A percentile compares a stretch with the other conserved stretches of the same genome.
Conservation (phyloP, 495 filamentous ascomycete genomes). For the Neurospora sp. region DNA sequence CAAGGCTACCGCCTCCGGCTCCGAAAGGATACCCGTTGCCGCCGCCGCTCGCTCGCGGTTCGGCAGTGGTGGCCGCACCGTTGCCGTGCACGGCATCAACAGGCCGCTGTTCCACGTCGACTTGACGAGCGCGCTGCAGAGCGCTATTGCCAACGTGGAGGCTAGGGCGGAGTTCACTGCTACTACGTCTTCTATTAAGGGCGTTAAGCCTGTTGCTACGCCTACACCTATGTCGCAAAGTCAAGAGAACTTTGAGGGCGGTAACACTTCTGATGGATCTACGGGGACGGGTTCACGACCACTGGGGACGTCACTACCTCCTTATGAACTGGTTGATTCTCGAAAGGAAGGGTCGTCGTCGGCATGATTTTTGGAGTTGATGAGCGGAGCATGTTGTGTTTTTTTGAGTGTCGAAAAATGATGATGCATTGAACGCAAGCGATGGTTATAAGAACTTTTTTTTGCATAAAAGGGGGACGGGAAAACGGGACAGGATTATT, state of each 20-base stretch:
- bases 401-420: neutral
- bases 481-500: neutral
- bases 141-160: conserved; percentile 71
- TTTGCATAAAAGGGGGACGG: neutral
- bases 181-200: neutral
- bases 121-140: conserved; percentile 82
- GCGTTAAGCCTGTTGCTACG: neutral
- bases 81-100: conserved; percentile 74
- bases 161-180: conserved; percentile 16
- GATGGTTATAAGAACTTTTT: neutral
- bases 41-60: neutral
- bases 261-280: neutral
- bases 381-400: neutral
- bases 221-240: neutral
- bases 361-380: neutral
- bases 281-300: neutral
- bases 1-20: neutral
- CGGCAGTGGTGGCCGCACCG: conserved; percentile 20
- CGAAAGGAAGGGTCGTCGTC: neutral
- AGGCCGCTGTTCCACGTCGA: conserved; percentile 92
- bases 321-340: neutral
- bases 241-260: neutral
- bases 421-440: neutral
- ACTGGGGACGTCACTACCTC: neutral
- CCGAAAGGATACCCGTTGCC: neutral